Evolutionary conservation across 768 basidiomycete genomes (phyloP).

Genomic region (Mycena metata): DNA sequence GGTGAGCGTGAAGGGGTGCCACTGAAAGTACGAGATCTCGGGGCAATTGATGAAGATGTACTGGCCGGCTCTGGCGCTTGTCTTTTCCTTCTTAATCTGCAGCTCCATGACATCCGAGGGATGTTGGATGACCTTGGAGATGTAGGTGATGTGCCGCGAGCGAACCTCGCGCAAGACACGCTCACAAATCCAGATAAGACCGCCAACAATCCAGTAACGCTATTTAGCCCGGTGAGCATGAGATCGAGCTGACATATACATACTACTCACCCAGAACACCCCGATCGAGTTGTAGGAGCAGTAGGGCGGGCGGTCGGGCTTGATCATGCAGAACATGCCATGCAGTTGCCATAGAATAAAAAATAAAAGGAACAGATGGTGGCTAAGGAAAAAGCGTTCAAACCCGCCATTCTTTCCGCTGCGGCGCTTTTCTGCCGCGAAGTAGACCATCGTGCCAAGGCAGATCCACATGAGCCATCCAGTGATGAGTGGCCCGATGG

Average conservation of each 20-base stretch:
- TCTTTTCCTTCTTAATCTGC: slow-evolving; percentile 98
- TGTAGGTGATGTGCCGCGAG: slow-evolving; percentile 90
- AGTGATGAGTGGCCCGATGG: slow-evolving; percentile 84
- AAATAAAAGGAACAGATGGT: slow-evolving; percentile 92
- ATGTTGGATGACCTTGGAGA: slow-evolving; percentile 96
- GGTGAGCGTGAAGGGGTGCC: slow-evolving; percentile 97
- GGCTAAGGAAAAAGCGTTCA: slow-evolving; percentile 91
- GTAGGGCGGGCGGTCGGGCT: slow-evolving; percentile 89
- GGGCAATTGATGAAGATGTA: slow-evolving; percentile 95
- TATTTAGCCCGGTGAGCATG: neutral
- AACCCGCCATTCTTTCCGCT: slow-evolving; percentile 69
- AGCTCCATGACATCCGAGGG: slow-evolving; percentile 95
- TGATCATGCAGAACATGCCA: slow-evolving; percentile 97
- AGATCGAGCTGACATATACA: neutral
- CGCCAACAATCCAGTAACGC: slow-evolving; percentile 73
- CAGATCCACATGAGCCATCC: slow-evolving; percentile 90
- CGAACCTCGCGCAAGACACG: slow-evolving; percentile 93
- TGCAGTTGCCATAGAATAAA: slow-evolving; percentile 96
- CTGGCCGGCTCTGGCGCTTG: slow-evolving; percentile 84
- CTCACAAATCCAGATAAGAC: slow-evolving; percentile 87
- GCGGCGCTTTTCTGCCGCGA: slow-evolving; percentile 84
- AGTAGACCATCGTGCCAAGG: slow-evolving; percentile 87
- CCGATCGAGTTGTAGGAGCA: slow-evolving; percentile 90
- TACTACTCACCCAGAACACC: slow-evolving; percentile 90
- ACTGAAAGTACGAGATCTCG: slow-evolving; percentile 94